Evolutionary conservation across 345 rosid species (phyloP).

Genomic region (Boechera divaricarpa): DNA sequence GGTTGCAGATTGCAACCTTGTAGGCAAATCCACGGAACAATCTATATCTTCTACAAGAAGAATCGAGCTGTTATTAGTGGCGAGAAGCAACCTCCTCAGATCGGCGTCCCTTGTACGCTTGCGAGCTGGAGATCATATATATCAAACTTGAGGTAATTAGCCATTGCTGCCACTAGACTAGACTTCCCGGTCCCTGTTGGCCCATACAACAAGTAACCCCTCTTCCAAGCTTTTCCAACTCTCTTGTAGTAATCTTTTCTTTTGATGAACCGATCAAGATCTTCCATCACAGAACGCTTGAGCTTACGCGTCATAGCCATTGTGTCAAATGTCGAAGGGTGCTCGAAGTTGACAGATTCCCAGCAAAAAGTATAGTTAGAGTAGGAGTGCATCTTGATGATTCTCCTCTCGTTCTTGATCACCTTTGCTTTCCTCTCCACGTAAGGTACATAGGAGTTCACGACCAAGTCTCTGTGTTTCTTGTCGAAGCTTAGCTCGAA

Average conservation of each 20-base stretch:
- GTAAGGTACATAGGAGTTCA: conserved; percentile 50
- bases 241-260: conserved; percentile 59
- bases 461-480: conserved; percentile 49
- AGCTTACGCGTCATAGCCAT: conserved; percentile 57
- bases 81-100: conserved; percentile 49
- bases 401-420: conserved; percentile 39
- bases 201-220: conserved; percentile 65
- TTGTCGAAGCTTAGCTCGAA: conserved; percentile 54
- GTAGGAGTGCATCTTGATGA: conserved; percentile 52
- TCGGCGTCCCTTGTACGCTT: conserved; percentile 47
- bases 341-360: conserved; percentile 57
- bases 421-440: conserved; percentile 41
- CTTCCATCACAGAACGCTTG: conserved; percentile 50
- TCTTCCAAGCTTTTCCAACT: conserved; percentile 68
- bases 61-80: conserved; percentile 50
- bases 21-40: conserved; percentile 50
- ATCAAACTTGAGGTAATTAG: conserved; percentile 61
- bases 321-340: conserved; percentile 63
- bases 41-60: conserved; percentile 71
- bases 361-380: conserved; percentile 22
- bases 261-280: conserved; percentile 55
- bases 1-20: conserved; percentile 18
- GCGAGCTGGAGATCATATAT: conserved; percentile 61
- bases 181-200: conserved; percentile 78
- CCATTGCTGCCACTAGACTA: conserved; percentile 73